Conservation (phyloP, 1,284 basidiomycete species). For the Retiboletus flavoniger region DNA sequence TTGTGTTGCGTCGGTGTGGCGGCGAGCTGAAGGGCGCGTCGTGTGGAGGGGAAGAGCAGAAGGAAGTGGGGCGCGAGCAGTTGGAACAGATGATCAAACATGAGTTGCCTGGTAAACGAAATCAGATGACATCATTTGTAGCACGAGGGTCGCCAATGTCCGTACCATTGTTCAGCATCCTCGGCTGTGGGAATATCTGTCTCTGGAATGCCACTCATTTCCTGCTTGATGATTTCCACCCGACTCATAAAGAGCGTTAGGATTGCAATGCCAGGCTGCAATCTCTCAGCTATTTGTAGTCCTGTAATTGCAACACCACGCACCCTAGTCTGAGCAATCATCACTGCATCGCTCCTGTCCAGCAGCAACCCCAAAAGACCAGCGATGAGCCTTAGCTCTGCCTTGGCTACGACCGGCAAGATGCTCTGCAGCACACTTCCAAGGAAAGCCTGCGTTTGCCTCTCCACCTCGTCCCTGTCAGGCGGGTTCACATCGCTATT, state of each 20-base stretch:
- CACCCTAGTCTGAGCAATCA: constrained; percentile 76
- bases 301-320: constrained; percentile 25
- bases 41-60: constrained; percentile 87
- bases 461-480: constrained; percentile 75
- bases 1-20: constrained; percentile 38
- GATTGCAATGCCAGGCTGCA: constrained; percentile 89
- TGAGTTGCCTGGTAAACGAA: constrained; percentile 58
- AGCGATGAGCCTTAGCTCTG: constrained; percentile 78
- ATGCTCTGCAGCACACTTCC: constrained; percentile 86
- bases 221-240: constrained; percentile 87
- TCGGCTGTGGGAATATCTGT: constrained; percentile 61
- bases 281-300: constrained; percentile 4
- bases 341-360: constrained; percentile 76
- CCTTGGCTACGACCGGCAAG: constrained; percentile 76
- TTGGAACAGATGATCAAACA: constrained; percentile 84
- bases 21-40: constrained; percentile 53
- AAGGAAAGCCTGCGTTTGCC: constrained; percentile 88
- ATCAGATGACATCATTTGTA: constrained; percentile 1
- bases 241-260: constrained; percentile 91
- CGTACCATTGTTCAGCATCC: constrained; percentile 84
- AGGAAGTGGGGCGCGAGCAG: constrained; percentile 74
- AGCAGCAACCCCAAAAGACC: constrained; percentile 86
- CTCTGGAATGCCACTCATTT: constrained; percentile 51
- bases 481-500: constrained; percentile 22
- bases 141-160: background rate